Conservation (phyloP, 805 yeast species). For the Candida tallmaniae region DNA sequence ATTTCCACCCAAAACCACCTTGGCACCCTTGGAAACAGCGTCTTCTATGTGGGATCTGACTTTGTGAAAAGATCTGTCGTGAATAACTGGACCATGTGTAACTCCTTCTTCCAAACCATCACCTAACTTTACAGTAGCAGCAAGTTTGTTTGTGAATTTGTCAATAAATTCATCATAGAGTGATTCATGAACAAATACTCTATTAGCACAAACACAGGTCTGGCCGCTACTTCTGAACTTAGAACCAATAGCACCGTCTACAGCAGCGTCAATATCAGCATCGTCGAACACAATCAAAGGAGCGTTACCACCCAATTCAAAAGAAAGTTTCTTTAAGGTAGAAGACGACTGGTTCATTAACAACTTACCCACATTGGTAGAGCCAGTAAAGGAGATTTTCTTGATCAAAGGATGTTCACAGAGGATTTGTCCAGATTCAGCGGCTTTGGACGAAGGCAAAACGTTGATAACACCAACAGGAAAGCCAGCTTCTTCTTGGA, state of each 20-base stretch:
- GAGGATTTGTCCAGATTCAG: constrained; percentile 51
- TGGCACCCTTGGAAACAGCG: constrained; percentile 65
- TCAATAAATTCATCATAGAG: constrained; percentile 46
- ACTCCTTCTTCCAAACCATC: constrained; percentile 53
- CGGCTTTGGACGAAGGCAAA: constrained; percentile 45
- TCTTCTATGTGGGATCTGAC: constrained; percentile 61
- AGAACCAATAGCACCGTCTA: constrained; percentile 46
- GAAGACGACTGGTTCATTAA: constrained; percentile 54
- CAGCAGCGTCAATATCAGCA: constrained; percentile 54
- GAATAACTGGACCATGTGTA: constrained; percentile 77
- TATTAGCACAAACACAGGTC: constrained; percentile 62
- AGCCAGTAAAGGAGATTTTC: constrained; percentile 62
- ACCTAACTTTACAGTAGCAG: constrained; percentile 48
- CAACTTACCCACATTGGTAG: constrained; percentile 58
- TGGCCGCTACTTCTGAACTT: constrained; percentile 63
- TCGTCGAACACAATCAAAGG: constrained; percentile 60
- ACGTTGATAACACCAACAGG: constrained; percentile 69
- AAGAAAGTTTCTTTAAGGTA: constrained; percentile 55
- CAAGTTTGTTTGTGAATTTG: constrained; percentile 35
- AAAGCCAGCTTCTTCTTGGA: constrained; percentile 64
- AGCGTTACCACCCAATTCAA: constrained; percentile 68
- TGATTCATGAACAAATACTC: constrained; percentile 51
- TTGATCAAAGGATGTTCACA: constrained; percentile 41
- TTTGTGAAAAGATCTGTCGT: constrained; percentile 55
- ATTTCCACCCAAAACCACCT: constrained; percentile 57